phyloP scores from a whole-genome alignment of 2,329 filamentous ascomycete genomes.

The Penicillium sp. region DNA sequence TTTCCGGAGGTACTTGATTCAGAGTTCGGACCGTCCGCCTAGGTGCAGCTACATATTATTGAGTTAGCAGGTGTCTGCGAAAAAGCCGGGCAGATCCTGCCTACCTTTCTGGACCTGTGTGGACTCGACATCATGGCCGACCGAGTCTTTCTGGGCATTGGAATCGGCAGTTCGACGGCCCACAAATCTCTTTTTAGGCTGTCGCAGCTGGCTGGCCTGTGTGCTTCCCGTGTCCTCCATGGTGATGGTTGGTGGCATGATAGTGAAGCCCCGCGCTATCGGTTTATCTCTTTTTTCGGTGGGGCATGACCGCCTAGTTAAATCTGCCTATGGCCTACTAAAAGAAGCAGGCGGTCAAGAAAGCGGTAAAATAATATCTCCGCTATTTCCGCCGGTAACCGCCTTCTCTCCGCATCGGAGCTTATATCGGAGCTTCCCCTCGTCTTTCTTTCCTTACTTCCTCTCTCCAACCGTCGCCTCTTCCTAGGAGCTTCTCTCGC shows the following conservation, averaged over 20 bases:
- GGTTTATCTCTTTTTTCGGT: constrained; percentile 15
- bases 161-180: constrained; percentile 66
- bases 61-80: constrained; percentile 10
- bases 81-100: background rate
- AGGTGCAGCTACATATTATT: constrained; percentile 55
- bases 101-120: constrained; percentile 47
- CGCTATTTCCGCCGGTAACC: too few species aligned
- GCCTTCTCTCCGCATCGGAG: constrained; percentile 35
- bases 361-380: too few species aligned
- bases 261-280: constrained; percentile 15
- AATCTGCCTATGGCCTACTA: too few species aligned
- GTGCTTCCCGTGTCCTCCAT: constrained; percentile 20
- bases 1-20: constrained; percentile 84
- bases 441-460: constrained; percentile 5
- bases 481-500: background rate
- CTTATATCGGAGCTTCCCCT: constrained; percentile 9
- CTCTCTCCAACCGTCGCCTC: background rate
- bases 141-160: constrained; percentile 53
- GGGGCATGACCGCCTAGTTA: too few species aligned
- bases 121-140: constrained; percentile 56
- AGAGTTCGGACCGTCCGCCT: constrained; percentile 71
- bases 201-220: constrained; percentile 42
- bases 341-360: too few species aligned
- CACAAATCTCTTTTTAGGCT: constrained; percentile 89
- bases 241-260: constrained; percentile 3